phyloP scores from a whole-genome alignment of 176 grass and related monocot genomes.

The Stipa capillata region DNA sequence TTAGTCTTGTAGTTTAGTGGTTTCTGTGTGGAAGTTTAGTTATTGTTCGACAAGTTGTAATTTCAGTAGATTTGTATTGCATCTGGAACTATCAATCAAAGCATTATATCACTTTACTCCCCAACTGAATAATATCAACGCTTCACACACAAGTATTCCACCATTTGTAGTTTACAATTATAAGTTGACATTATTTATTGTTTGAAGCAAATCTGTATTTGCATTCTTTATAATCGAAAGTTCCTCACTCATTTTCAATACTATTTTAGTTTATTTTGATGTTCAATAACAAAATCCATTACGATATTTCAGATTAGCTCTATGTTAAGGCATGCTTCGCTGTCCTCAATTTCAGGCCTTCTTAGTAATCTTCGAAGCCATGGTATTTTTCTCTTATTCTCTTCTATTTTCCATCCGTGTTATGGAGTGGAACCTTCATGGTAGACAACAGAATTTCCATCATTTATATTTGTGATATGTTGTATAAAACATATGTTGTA shows the following conservation, averaged over 20 bases:
- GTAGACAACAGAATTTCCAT: background rate
- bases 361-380: slow-evolving; percentile 79
- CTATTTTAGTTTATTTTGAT: slow-evolving; percentile 1
- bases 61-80: background rate
- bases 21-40: too few species aligned
- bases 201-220: slow-evolving; percentile 13
- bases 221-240: background rate
- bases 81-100: background rate
- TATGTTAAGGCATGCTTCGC: slow-evolving; percentile 64
- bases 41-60: too few species aligned
- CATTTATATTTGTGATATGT: background rate
- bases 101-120: background rate
- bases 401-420: background rate
- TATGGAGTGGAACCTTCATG: background rate
- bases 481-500: background rate
- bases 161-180: background rate
- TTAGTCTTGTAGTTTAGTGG: slow-evolving; percentile 23
- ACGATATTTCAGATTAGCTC: slow-evolving; percentile 71
- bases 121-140: background rate
- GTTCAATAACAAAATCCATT: slow-evolving; percentile 6
- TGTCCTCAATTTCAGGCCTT: slow-evolving; percentile 59
- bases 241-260: background rate
- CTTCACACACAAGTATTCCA: background rate
- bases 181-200: background rate
- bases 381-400: slow-evolving; percentile 36